Conservation (phyloP, 2,329 filamentous ascomycete species). For the Ascocoryne sarcoides region DNA sequence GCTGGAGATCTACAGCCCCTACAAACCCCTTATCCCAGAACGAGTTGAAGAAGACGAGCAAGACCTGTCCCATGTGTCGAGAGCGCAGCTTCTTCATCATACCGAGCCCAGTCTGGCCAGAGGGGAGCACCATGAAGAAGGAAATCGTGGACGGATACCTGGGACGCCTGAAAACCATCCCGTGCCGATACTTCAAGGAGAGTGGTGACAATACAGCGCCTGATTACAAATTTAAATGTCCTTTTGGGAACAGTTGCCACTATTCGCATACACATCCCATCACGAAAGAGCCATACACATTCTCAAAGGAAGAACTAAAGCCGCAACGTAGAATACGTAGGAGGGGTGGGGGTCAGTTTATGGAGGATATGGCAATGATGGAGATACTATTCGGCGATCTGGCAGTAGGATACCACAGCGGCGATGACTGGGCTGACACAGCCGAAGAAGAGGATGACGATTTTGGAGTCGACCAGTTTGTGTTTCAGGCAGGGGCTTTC, state of each 20-base stretch:
- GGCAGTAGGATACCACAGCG: not conserved
- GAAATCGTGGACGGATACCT: slow-evolving; percentile 6
- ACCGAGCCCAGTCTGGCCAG: slow-evolving; percentile 4
- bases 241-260: slow-evolving; percentile 5
- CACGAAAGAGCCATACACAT: slow-evolving; percentile 6
- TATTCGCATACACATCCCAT: slow-evolving; percentile 4
- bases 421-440: not conserved
- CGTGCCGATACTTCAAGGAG: slow-evolving; percentile 5
- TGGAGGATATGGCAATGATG: slow-evolving; percentile 4
- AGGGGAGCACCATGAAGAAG: slow-evolving; percentile 3
- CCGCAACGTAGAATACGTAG: not conserved
- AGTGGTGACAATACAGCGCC: slow-evolving; percentile 1
- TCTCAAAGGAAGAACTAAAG: slow-evolving; percentile 2
- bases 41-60: slow-evolving; percentile 3
- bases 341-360: not conserved
- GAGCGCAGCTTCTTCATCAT: slow-evolving; percentile 4
- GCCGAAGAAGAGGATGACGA: not conserved
- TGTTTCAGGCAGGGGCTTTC: slow-evolving; percentile 1
- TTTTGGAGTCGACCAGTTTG: slow-evolving; percentile 2
- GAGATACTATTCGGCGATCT: slow-evolving; percentile 1
- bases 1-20: slow-evolving; percentile 4
- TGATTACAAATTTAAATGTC: slow-evolving; percentile 4
- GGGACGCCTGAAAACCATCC: slow-evolving; percentile 1
- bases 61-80: slow-evolving; percentile 6
- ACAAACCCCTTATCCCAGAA: not conserved